Evolutionary conservation across 2,329 filamentous ascomycete species (phyloP), one percentile per base, ranked within the genome.

Genomic region (Pestalotiopsis sp.): DNA sequence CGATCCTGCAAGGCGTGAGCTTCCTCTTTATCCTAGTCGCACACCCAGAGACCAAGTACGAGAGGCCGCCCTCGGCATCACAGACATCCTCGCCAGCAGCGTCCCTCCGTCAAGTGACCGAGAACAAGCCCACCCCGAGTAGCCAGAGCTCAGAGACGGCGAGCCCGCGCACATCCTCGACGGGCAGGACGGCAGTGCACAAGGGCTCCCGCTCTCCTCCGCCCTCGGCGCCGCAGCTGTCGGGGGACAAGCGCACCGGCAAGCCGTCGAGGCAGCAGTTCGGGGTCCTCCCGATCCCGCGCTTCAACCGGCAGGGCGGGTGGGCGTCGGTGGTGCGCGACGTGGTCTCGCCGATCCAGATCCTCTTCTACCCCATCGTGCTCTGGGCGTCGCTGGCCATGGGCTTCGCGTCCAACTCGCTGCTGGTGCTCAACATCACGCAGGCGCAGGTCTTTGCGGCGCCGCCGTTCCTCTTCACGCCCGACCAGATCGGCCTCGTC

Each of bases 361-460:
- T 79, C 49, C 66, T 76, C 41, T 69, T 68, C 68, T 78, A 71
- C 69, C 77, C 78, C 23, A 79, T 79, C 70, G 75, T 78, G 9
- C 67, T 74, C 11, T 78, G 74, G 73, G 76, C 76, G 2, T 61
- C 76, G 1, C 65, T 76, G 9, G 63, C 73, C 12, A 76, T 78
- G 74, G 75, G 74, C 31, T 77, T 75, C 68, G 73, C 76, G 6
- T 73, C 75, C n/a, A 78, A 76, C 72, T 71, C 71, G 25, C 78
- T 86, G 17, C 81, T 87, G 4, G 81, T 83, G 66, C 84, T 84
- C 72, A 86, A 86, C 74, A 77, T 87, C n/a, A 85, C 83, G 11
- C 81, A 87, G 71, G 84, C 84, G 1, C 80, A 82, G 14, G 78
- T 84, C 1, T 81, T 87, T 68, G 78, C 73, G 6, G 78, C 80